Conservation (phyloP, 1,139 yeast species). For the Pichia sp. region DNA sequence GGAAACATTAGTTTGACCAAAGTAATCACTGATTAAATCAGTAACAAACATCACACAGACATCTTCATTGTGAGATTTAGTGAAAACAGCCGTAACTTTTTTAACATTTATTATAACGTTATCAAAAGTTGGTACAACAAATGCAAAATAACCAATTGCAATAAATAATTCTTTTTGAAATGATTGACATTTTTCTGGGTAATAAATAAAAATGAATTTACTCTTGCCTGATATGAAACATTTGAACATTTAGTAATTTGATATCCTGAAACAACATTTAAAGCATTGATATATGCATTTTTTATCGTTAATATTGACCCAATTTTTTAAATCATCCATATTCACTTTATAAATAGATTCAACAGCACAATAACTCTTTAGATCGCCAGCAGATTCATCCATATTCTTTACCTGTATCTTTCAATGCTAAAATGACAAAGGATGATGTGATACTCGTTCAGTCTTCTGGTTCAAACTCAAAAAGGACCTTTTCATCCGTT, state of each 20-base stretch:
- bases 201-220: conserved; percentile 27
- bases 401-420: conserved; percentile 1
- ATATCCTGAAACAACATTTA: conserved; percentile 20
- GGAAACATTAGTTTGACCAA: conserved; percentile 15
- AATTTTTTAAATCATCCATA: conserved; percentile 21
- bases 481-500: conserved; percentile 14
- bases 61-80: conserved; percentile 21
- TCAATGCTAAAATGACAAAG: conserved; percentile 15
- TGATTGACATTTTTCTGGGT: conserved; percentile 20
- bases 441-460: conserved; percentile 17
- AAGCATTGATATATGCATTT: conserved; percentile 20
- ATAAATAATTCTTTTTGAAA: conserved; percentile 21
- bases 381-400: conserved; percentile 5
- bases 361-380: conserved; percentile 18
- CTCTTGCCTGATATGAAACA: conserved; percentile 26
- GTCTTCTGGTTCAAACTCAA: conserved; percentile 16
- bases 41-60: conserved; percentile 23
- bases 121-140: conserved; percentile 22
- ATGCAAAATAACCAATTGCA: conserved; percentile 21
- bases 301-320: conserved; percentile 31
- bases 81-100: conserved; percentile 21
- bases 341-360: conserved; percentile 17
- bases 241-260: conserved; percentile 19
- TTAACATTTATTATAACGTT: conserved; percentile 20
- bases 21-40: conserved; percentile 20